Percentiles rank a stretch among this genome's conserved stretches.
Conservation (phyloP, 495 filamentous ascomycete genomes). For the Glonium stellatum region DNA sequence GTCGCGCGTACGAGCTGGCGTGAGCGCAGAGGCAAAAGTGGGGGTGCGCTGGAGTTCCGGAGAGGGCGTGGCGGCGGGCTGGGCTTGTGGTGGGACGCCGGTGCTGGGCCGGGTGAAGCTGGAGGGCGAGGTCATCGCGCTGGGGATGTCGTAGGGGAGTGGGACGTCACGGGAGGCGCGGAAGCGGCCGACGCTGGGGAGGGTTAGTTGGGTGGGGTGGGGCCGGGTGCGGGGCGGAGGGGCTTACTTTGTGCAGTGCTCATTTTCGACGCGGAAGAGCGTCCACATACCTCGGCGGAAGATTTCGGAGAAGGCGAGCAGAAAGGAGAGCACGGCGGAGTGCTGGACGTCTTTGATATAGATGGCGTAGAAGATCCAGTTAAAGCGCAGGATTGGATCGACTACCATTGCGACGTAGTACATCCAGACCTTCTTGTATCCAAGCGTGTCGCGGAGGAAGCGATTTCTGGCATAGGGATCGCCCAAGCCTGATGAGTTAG, state of each 20-base stretch:
- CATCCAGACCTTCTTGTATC: slow-evolving; percentile 64
- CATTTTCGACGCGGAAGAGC: slow-evolving; percentile 91
- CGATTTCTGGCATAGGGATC: slow-evolving; percentile 63
- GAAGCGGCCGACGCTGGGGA: slow-evolving; percentile 57
- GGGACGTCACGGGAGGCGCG: slow-evolving; percentile 75
- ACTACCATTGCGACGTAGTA: slow-evolving; percentile 82
- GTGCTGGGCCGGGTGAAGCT: slow-evolving; percentile 1
- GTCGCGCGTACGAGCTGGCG: slow-evolving; percentile 1
- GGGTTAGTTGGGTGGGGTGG: not conserved
- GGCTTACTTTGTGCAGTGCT: slow-evolving; percentile 68
- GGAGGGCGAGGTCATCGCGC: slow-evolving; percentile 1
- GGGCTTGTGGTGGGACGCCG: not conserved
- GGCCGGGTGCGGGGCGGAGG: not conserved
- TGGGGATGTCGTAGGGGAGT: slow-evolving; percentile 63
- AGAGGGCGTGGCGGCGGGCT: slow-evolving; percentile 1
- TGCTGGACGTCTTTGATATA: slow-evolving; percentile 72
- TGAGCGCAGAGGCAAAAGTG: not conserved
- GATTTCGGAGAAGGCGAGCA: slow-evolving; percentile 69
- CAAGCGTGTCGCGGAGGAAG: slow-evolving; percentile 72
- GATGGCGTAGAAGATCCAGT: slow-evolving; percentile 92
- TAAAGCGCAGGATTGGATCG: slow-evolving; percentile 85
- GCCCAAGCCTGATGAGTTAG: slow-evolving; percentile 46
- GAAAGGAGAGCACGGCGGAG: slow-evolving; percentile 67
- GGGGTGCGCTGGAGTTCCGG: not conserved
- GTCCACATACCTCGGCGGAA: slow-evolving; percentile 80